phyloP scores from a whole-genome alignment of 2,329 filamentous ascomycete species.

The Gnomoniopsis smithogilvyi region DNA sequence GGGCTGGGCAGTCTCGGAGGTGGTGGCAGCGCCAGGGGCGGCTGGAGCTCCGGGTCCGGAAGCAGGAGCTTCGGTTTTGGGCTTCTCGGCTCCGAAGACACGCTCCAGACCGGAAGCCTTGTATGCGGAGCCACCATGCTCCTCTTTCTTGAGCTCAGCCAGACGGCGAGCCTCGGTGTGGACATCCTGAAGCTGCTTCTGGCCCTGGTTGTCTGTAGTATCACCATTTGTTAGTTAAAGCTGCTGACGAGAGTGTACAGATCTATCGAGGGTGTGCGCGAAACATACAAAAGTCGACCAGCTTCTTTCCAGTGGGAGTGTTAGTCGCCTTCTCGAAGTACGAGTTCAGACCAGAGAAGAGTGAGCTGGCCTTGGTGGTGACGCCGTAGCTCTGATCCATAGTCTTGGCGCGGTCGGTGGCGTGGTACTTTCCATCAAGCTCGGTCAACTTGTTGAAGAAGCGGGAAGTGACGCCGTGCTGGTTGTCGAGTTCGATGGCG shows the following conservation, averaged over 20 bases:
- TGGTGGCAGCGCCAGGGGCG: slow-evolving; percentile 20
- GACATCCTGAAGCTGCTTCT: slow-evolving; percentile 90
- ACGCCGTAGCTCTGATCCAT: slow-evolving; percentile 85
- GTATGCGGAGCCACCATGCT: slow-evolving; percentile 56
- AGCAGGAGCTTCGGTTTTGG: slow-evolving; percentile 22
- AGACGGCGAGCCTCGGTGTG: slow-evolving; percentile 87
- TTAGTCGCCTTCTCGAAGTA: slow-evolving; percentile 94
- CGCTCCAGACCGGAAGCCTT: slow-evolving; percentile 56
- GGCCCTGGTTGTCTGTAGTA: slow-evolving; percentile 62
- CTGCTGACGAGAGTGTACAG: background rate
- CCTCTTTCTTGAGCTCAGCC: slow-evolving; percentile 78
- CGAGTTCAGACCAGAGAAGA: slow-evolving; percentile 66
- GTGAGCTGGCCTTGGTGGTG: slow-evolving; percentile 64
- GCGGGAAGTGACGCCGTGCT: slow-evolving; percentile 78
- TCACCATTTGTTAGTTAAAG: background rate
- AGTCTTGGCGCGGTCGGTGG: slow-evolving; percentile 78
- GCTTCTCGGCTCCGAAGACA: slow-evolving; percentile 54
- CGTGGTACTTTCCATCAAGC: slow-evolving; percentile 84
- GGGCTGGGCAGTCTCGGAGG: slow-evolving; percentile 18
- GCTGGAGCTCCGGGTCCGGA: slow-evolving; percentile 19
- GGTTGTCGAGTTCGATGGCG: slow-evolving; percentile 83
- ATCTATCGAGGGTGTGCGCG: background rate
- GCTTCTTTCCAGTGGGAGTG: slow-evolving; percentile 83
- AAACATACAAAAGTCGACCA: slow-evolving; percentile 69
- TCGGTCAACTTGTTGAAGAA: slow-evolving; percentile 75